phyloP scores from a whole-genome alignment of 2,329 filamentous ascomycete species.

The Juglanconis oblonga region DNA sequence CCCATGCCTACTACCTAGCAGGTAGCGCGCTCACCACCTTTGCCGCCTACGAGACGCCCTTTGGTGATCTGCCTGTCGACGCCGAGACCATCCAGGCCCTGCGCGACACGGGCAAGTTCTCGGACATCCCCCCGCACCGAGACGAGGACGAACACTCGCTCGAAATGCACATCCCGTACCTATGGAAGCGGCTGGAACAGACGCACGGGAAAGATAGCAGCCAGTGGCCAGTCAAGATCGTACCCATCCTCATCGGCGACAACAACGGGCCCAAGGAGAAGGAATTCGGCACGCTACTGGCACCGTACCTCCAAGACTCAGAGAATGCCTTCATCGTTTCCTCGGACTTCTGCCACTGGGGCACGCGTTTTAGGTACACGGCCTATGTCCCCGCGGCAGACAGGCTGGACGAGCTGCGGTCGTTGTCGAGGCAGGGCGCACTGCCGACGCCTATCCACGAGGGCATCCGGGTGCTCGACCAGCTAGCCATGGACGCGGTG shows the following conservation, averaged over 20 bases:
- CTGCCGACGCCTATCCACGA: slow-evolving; percentile 67
- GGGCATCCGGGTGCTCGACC: slow-evolving; percentile 77
- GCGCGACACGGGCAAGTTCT: slow-evolving; percentile 50
- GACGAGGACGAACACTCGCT: slow-evolving; percentile 89
- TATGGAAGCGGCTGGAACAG: slow-evolving; percentile 70
- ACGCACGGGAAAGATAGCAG: slow-evolving; percentile 39
- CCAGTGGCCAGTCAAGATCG: slow-evolving; percentile 63
- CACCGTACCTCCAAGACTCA: slow-evolving; percentile 73
- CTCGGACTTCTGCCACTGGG: slow-evolving; percentile 98
- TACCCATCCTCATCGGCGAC: slow-evolving; percentile 83
- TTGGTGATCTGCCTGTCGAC: slow-evolving; percentile 69
- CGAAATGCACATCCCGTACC: slow-evolving; percentile 94
- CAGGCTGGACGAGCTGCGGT: slow-evolving; percentile 37
- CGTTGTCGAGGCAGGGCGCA: slow-evolving; percentile 28
- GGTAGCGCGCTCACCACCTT: slow-evolving; percentile 76
- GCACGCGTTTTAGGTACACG: slow-evolving; percentile 76
- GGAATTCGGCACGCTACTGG: slow-evolving; percentile 65
- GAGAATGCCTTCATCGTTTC: slow-evolving; percentile 82
- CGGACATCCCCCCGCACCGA: slow-evolving; percentile 59
- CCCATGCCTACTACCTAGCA: slow-evolving; percentile 78
- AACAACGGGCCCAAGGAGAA: slow-evolving; percentile 65
- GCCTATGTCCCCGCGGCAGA: slow-evolving; percentile 62
- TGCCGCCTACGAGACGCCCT: slow-evolving; percentile 67
- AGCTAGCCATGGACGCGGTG: slow-evolving; percentile 79
- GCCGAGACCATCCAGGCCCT: slow-evolving; percentile 50